phyloP scores from a whole-genome alignment of 2,329 filamentous ascomycete genomes.

The Colletotrichum filicis region DNA sequence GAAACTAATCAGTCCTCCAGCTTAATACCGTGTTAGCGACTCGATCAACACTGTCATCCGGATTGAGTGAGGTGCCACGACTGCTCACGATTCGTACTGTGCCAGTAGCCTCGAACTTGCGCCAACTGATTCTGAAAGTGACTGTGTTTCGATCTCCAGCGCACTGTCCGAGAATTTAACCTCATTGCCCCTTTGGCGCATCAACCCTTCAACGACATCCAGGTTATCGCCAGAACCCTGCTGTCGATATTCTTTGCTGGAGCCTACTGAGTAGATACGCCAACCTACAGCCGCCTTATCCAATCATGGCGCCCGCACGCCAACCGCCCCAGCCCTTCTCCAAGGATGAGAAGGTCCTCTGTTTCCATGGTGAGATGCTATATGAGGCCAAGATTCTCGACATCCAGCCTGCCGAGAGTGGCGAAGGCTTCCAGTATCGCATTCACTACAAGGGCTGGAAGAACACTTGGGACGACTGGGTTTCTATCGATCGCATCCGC shows the following conservation, averaged over 20 bases:
- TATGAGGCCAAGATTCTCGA: conserved; percentile 98
- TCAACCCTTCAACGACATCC: background rate
- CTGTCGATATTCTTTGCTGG: background rate
- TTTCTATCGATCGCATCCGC: conserved; percentile 89
- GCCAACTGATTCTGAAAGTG: background rate
- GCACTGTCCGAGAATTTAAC: conserved; percentile 36
- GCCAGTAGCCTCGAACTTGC: background rate
- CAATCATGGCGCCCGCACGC: conserved; percentile 53
- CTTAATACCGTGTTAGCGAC: conserved; percentile 26
- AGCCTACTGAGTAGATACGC: background rate
- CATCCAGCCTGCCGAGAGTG: conserved; percentile 75
- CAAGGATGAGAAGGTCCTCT: conserved; percentile 94
- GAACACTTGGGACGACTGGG: conserved; percentile 99
- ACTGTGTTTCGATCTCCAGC: background rate
- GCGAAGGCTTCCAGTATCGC: conserved; percentile 81
- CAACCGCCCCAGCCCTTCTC: conserved; percentile 54
- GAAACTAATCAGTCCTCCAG: background rate
- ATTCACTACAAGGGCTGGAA: conserved; percentile 99
- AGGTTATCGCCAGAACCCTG: background rate
- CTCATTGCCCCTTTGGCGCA: conserved; percentile 29
- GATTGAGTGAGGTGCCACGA: conserved; percentile 7
- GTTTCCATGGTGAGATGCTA: conserved; percentile 96
- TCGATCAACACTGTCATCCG: conserved; percentile 16
- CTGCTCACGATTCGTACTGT: conserved; percentile 12
- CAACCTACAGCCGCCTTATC: background rate